Evolutionary conservation across 305 asterid species (phyloP).

Genomic region (Lippia alba): DNA sequence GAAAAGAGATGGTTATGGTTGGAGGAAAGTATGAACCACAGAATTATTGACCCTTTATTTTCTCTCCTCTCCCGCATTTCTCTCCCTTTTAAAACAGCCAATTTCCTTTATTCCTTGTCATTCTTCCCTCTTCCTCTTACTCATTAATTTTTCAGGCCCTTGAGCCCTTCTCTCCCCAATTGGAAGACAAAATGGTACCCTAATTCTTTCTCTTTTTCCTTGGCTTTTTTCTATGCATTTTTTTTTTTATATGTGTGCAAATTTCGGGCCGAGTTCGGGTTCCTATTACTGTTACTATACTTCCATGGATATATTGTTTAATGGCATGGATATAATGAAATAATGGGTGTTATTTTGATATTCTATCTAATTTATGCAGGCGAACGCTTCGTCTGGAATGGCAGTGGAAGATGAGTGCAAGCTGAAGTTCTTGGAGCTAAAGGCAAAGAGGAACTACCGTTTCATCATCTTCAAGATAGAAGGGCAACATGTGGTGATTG

Average conservation of each 20-base stretch:
- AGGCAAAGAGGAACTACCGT: slow-evolving; percentile 55
- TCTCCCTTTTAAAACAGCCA: slow-evolving; percentile 34
- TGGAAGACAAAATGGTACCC: slow-evolving; percentile 44
- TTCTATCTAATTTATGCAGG: slow-evolving; percentile 36
- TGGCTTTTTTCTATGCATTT: neutral
- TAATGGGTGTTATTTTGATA: neutral
- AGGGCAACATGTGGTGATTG: slow-evolving; percentile 53
- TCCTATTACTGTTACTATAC: neutral
- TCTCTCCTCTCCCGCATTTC: slow-evolving; percentile 29
- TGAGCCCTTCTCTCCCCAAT: neutral
- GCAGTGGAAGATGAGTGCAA: slow-evolving; percentile 61
- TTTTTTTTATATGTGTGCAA: neutral
- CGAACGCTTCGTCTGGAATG: slow-evolving; percentile 58
- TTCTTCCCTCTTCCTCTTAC: slow-evolving; percentile 17
- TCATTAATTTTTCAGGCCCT: slow-evolving; percentile 34
- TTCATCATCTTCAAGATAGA: slow-evolving; percentile 57
- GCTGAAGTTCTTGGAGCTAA: slow-evolving; percentile 53
- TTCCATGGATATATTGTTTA: too few relatives aligned
- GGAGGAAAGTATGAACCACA: slow-evolving; percentile 8
- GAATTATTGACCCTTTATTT: slow-evolving; percentile 39
- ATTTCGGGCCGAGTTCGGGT: neutral
- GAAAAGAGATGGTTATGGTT: slow-evolving; percentile 14
- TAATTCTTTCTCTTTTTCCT: neutral
- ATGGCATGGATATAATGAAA: neutral
- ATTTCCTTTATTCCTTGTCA: slow-evolving; percentile 1